A percentile compares a stretch with the other conserved stretches of the same genome.
These are phyloP conservation scores for Gymnopus androsaceus DNA, from an alignment of 1,284 basidiomycete genomes.

Conservation along the genomic window DNA sequence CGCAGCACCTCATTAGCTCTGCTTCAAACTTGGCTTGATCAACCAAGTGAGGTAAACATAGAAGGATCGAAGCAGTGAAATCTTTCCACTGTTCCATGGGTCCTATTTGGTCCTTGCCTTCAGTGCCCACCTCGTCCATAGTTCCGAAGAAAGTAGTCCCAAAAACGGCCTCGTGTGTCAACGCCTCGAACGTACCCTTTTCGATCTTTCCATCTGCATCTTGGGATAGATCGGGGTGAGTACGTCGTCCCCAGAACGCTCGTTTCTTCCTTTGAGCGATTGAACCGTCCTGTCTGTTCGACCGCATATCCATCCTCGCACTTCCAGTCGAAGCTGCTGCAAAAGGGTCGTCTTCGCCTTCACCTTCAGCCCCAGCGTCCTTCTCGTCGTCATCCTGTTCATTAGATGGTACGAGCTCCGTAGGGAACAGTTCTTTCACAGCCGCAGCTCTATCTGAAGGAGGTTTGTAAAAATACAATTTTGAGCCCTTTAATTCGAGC, in stretches of 20 bases:
- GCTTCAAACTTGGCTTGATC: conserved; percentile 60
- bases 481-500: conserved; percentile 76
- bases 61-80: conserved; percentile 60
- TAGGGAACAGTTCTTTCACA: conserved; percentile 74
- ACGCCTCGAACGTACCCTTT: conserved; percentile 72
- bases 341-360: conserved; percentile 26
- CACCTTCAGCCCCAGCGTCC: conserved; percentile 24
- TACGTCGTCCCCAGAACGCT: conserved; percentile 76
- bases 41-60: conserved; percentile 59
- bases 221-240: conserved; percentile 68
- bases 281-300: conserved; percentile 34
- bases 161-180: conserved; percentile 79
- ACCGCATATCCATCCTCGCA: conserved; percentile 28
- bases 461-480: conserved; percentile 81
- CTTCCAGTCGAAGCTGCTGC: conserved; percentile 25
- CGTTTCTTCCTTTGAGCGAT: conserved; percentile 54
- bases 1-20: conserved; percentile 69
- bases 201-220: conserved; percentile 40
- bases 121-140: conserved; percentile 16
- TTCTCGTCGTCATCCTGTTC: conserved; percentile 13
- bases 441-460: conserved; percentile 64
- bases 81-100: conserved; percentile 50
- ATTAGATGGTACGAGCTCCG: conserved; percentile 49
- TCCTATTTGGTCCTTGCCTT: conserved; percentile 17
- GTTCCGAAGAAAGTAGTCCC: conserved; percentile 58